Base-by-base conservation (phyloP, 495 filamentous ascomycete species). In the Gamarada debralockiae region DNA sequence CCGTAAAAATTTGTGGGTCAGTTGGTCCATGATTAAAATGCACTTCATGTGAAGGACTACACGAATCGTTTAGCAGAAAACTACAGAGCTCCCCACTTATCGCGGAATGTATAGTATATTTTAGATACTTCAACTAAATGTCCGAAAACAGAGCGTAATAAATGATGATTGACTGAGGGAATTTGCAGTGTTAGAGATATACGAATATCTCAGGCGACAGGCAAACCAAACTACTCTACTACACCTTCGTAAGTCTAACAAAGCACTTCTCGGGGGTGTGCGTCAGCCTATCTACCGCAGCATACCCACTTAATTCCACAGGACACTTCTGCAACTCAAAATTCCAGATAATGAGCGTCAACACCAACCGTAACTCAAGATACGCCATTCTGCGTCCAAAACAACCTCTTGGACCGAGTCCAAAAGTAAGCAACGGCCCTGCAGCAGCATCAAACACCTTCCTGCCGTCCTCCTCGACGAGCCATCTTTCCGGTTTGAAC, bases 311-410 rank as follows among this genome's bases (percentile, higher is more conserved):
- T 36, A 66, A 39, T 41, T 46, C 50, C 15, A 27, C 40, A 31
- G 58, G 48, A 5, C 55, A 25, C 57, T 48, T 13, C 34, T 59
- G 45, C 38, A 73, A 49, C 38, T 66, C 44, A 33, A 76, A 73
- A 17, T 67, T 59, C 70, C 68, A 73, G 9, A 75, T 33, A 12
- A 71, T 27, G 37, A 72, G 24, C 0, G 63, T 59, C 3, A 71
- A 25, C 14, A 70, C 47, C 9, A 66, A 58, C 8, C 60, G 42
- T 40, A 70, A 43, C 56, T 73, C 63, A 4, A 69, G 42, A 37
- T 65, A 57, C 5, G 66, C 70, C 36, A 70, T 37, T 47, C 58
- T 61, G 25, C 58, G 57, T 2, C 70, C 69, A n/a, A 59, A 74
- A 48, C 71, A 74, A 4, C 52, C 61, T 14, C 71, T 36, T 0